Evolutionary conservation across 805 yeast genomes (phyloP).

Genomic region (Tetrapisispora pingtungensis): DNA sequence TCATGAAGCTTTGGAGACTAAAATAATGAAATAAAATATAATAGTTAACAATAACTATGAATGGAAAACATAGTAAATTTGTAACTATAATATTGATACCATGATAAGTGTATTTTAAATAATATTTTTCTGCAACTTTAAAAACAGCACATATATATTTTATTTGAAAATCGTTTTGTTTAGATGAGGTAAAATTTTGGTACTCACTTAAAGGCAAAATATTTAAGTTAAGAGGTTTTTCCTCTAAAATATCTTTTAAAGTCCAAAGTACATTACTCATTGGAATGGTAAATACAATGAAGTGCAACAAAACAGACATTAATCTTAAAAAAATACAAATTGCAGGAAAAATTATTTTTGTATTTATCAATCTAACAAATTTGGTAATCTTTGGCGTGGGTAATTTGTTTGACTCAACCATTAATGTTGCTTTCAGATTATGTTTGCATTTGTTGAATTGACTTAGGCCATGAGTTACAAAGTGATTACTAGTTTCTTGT

Average conservation of each 20-base stretch:
- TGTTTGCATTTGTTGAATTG: neutral
- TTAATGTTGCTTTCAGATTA: neutral
- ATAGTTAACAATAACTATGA: slow-evolving; percentile 73
- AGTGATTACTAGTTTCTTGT: neutral
- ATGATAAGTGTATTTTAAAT: slow-evolving; percentile 89
- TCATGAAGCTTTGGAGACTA: slow-evolving; percentile 27
- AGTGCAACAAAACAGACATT: slow-evolving; percentile 47
- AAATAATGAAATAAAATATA: slow-evolving; percentile 46
- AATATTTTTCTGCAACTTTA: slow-evolving; percentile 60
- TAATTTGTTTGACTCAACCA: neutral
- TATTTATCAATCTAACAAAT: neutral
- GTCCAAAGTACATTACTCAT: slow-evolving; percentile 72
- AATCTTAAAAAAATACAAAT: slow-evolving; percentile 10
- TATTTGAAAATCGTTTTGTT: neutral
- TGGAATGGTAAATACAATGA: slow-evolving; percentile 80
- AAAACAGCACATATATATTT: slow-evolving; percentile 42
- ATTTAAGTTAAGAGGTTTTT: slow-evolving; percentile 19
- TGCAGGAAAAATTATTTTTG: neutral
- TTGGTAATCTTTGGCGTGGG: slow-evolving; percentile 29
- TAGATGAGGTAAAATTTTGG: neutral
- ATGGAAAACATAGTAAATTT: slow-evolving; percentile 67
- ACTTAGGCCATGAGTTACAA: too few relatives aligned
- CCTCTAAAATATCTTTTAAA: slow-evolving; percentile 25
- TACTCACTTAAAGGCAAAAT: neutral
- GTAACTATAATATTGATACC: slow-evolving; percentile 91